phyloP scores from a whole-genome alignment of 2,329 filamentous ascomycete species.

The Helotiales sp. region DNA sequence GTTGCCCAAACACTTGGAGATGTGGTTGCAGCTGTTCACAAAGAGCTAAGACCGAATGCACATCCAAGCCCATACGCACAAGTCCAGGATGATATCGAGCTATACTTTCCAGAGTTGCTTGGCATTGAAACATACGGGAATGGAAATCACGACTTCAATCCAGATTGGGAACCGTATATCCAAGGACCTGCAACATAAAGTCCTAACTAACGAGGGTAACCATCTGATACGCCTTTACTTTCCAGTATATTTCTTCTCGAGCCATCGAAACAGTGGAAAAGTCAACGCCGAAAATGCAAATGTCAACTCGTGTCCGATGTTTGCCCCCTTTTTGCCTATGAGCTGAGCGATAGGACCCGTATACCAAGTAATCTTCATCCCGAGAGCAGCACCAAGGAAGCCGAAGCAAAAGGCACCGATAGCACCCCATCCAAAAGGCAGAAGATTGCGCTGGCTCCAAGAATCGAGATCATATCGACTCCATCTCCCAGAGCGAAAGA shows the following conservation, averaged over 20 bases:
- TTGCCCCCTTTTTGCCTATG: constrained; percentile 50
- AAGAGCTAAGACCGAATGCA: constrained; percentile 38
- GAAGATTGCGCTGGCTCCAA: constrained; percentile 54
- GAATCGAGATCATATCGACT: constrained; percentile 53
- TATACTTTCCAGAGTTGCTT: constrained; percentile 37
- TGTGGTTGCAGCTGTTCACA: constrained; percentile 38
- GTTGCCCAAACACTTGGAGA: constrained; percentile 42
- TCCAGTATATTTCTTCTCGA: constrained; percentile 19
- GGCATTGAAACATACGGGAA: constrained; percentile 32
- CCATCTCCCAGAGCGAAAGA: constrained; percentile 57
- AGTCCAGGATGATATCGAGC: constrained; percentile 20
- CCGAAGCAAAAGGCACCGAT: constrained; percentile 61
- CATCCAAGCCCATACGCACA: constrained; percentile 10
- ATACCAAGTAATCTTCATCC: constrained; percentile 68
- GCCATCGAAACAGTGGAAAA: constrained; percentile 10
- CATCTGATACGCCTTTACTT: constrained; percentile 3
- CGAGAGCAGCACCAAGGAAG: constrained; percentile 61
- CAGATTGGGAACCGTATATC: constrained; percentile 28
- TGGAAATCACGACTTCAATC: constrained; percentile 34
- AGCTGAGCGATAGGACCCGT: constrained; percentile 62
- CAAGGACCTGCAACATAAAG: constrained; percentile 11
- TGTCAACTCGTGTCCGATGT: constrained; percentile 21
- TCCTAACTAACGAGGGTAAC: background rate
- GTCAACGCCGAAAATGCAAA: constrained; percentile 11
- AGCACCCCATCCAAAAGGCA: constrained; percentile 63